Evolutionary conservation across 768 basidiomycete species (phyloP).

Genomic region (Chalciporus pseudorubinellus): DNA sequence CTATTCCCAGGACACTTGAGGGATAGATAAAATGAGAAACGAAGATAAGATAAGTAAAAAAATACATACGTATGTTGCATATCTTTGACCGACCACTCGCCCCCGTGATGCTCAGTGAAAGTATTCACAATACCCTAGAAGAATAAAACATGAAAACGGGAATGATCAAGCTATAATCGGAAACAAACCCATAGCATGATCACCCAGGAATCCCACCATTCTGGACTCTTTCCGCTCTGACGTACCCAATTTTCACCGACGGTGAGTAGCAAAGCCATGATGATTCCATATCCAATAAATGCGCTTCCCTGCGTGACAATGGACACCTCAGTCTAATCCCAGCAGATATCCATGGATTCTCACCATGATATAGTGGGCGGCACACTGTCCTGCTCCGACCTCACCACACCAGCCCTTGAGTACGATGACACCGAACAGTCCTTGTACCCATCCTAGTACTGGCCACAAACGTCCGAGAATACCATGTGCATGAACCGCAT

Average conservation of each 20-base stretch:
- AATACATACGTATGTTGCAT: slow-evolving; percentile 86
- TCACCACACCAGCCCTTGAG: slow-evolving; percentile 80
- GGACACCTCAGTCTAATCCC: slow-evolving; percentile 9
- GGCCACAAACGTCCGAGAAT: slow-evolving; percentile 84
- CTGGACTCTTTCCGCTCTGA: slow-evolving; percentile 69
- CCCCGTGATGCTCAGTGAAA: slow-evolving; percentile 87
- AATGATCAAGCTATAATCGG: background rate
- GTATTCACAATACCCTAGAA: slow-evolving; percentile 65
- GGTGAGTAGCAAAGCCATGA: slow-evolving; percentile 76
- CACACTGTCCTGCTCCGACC: slow-evolving; percentile 70
- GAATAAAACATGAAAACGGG: background rate
- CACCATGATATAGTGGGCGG: slow-evolving; percentile 84
- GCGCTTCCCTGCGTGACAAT: slow-evolving; percentile 58
- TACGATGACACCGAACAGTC: slow-evolving; percentile 79
- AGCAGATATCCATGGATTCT: slow-evolving; percentile 5
- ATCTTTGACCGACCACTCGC: slow-evolving; percentile 83
- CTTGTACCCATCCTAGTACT: slow-evolving; percentile 84
- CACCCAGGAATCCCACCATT: slow-evolving; percentile 82
- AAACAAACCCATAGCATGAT: slow-evolving; percentile 51
- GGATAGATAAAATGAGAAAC: slow-evolving; percentile 1
- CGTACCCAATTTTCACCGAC: slow-evolving; percentile 78
- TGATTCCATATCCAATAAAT: slow-evolving; percentile 82
- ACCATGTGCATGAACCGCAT: slow-evolving; percentile 67
- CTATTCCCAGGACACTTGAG: slow-evolving; percentile 50
- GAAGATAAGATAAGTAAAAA: background rate